Conservation (phyloP, 2,329 filamentous ascomycete species). For the Aspergillus eucalypticola region DNA sequence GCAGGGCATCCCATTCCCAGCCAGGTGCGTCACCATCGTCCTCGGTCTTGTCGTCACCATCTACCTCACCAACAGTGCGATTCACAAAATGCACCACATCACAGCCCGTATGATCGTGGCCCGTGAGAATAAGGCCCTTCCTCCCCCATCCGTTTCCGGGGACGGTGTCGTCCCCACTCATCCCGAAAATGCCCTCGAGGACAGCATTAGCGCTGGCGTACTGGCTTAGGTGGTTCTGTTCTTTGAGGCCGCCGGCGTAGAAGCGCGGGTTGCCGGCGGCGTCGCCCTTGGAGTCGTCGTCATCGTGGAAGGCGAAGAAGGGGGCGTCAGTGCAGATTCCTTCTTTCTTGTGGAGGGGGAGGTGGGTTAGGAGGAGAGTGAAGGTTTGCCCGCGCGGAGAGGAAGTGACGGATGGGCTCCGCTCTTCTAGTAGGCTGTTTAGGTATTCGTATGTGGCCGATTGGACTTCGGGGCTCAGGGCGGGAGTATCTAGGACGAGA, state of each 20-base stretch:
- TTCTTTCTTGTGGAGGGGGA: constrained; percentile 80
- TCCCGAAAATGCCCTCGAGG: constrained; percentile 81
- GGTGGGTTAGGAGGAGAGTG: constrained; percentile 86
- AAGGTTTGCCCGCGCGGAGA: constrained; percentile 58
- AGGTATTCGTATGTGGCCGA: constrained; percentile 74
- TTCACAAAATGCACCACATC: constrained; percentile 83
- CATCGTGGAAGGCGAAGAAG: constrained; percentile 74
- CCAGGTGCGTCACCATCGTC: constrained; percentile 15
- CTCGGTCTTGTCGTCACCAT: constrained; percentile 15
- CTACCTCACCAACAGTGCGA: constrained; percentile 44
- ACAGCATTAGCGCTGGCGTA: constrained; percentile 69
- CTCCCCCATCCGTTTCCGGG: constrained; percentile 66
- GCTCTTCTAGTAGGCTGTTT: constrained; percentile 59
- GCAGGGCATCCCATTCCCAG: constrained; percentile 41
- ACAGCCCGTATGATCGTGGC: constrained; percentile 94
- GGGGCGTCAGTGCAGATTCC: constrained; percentile 84
- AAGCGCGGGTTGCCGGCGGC: constrained; percentile 40
- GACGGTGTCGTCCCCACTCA: constrained; percentile 63
- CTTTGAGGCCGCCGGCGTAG: constrained; percentile 58
- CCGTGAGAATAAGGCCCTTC: constrained; percentile 79
- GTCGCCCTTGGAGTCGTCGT: constrained; percentile 64
- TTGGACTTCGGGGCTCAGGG: constrained; percentile 66
- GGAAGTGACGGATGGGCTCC: constrained; percentile 53
- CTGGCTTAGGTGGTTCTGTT: constrained; percentile 85
- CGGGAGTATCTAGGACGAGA: constrained; percentile 89